Percentiles rank a stretch among this genome's conserved stretches.
Conservation (phyloP, 169 alveolate genomes). For the Eimeria falciformis region DNA sequence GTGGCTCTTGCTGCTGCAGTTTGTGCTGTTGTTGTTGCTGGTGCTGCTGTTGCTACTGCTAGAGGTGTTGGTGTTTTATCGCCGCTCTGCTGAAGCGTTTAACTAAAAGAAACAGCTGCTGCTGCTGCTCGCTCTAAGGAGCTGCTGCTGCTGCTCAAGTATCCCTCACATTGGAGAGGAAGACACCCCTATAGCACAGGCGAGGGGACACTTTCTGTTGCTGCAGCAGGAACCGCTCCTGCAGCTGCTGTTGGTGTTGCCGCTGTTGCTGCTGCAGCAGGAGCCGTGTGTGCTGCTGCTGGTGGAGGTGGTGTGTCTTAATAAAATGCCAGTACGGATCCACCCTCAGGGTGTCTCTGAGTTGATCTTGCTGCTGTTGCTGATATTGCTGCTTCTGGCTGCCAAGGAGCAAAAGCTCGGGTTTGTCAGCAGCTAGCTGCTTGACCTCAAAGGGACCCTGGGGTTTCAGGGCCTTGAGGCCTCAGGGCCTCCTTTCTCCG, state of each 20-base stretch:
- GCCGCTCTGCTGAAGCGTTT: background rate
- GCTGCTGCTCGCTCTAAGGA: background rate
- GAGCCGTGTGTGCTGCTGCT: background rate
- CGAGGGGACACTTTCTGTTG: background rate
- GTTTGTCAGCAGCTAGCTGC: conserved; percentile 13
- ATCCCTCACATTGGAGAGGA: background rate
- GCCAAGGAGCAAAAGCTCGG: conserved; percentile 6
- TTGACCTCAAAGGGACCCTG: background rate
- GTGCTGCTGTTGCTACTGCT: conserved; percentile 23
- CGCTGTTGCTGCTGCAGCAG: background rate
- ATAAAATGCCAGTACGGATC: background rate
- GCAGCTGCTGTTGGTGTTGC: background rate
- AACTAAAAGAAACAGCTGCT: background rate
- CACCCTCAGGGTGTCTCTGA: background rate
- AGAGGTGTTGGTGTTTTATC: background rate
- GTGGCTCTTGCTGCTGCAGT: conserved; percentile 2
- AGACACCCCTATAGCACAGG: background rate
- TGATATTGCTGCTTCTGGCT: background rate
- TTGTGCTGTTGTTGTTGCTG: conserved; percentile 19
- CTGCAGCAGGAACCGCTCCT: background rate
- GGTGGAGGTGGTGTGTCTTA: background rate
- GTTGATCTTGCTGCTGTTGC: conserved; percentile 39
- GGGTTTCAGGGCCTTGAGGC: background rate
- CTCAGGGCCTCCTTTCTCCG: conserved; percentile 3
- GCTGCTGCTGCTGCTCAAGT: background rate